phyloP scores from a whole-genome alignment of 192 early-diverging fungal genomes.

The Coemansia biformis region DNA sequence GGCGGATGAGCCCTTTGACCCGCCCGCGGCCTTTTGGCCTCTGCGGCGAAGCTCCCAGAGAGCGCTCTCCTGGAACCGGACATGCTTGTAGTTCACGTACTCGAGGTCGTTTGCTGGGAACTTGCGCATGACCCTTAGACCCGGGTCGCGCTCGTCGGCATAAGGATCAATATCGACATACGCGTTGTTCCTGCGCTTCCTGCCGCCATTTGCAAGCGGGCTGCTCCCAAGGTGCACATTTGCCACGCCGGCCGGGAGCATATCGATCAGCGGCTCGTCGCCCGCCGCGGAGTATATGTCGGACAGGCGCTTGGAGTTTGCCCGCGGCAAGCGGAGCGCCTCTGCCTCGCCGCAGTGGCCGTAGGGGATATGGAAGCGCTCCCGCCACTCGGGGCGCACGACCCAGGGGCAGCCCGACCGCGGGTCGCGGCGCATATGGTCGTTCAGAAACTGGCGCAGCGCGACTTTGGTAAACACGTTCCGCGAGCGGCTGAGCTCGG shows the following conservation, averaged over 20 bases:
- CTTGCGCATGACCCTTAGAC: slow-evolving; percentile 49
- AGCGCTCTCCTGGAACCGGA: slow-evolving; percentile 19
- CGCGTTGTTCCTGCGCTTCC: neutral
- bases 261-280: neutral
- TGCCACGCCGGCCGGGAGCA: neutral
- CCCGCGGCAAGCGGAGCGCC: slow-evolving; percentile 9
- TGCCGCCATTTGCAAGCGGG: neutral
- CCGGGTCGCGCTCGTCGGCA: slow-evolving; percentile 25
- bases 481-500: slow-evolving; percentile 41
- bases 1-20: too few relatives aligned
- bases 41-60: slow-evolving; percentile 18
- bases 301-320: neutral
- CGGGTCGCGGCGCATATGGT: slow-evolving; percentile 28
- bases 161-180: slow-evolving; percentile 34
- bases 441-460: slow-evolving; percentile 40
- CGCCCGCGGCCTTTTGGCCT: too few relatives aligned
- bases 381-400: slow-evolving; percentile 33
- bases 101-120: slow-evolving; percentile 86
- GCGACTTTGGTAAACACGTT: slow-evolving; percentile 48
- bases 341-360: slow-evolving; percentile 34
- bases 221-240: neutral
- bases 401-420: slow-evolving; percentile 41
- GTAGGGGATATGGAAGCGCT: slow-evolving; percentile 46
- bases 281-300: neutral
- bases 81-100: slow-evolving; percentile 51